Conservation (phyloP, 495 filamentous ascomycete genomes). For the Aspergillus indologenus region DNA sequence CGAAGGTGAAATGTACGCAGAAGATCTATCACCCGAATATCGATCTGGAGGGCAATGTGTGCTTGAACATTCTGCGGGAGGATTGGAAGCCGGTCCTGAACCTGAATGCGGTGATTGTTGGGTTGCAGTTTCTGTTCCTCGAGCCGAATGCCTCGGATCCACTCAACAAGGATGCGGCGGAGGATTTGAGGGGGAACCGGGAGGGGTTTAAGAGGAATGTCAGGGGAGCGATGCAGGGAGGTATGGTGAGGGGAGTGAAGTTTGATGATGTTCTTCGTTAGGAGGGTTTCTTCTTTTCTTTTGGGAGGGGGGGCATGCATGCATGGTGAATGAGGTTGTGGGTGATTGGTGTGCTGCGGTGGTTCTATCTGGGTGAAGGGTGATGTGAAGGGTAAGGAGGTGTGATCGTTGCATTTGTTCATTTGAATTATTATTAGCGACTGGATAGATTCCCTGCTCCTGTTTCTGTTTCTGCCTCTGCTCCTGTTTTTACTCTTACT, state of each 20-base stretch:
- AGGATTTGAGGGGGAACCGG: constrained; percentile 78
- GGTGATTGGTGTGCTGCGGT: neutral
- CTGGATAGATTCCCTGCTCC: constrained; percentile 28
- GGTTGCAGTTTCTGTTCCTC: constrained; percentile 92
- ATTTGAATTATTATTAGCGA: constrained; percentile 23
- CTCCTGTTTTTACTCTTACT: no score
- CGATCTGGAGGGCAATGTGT: constrained; percentile 95
- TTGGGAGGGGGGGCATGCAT: neutral
- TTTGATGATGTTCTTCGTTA: constrained; percentile 69
- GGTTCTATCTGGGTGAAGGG: no score
- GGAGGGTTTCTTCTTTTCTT: neutral
- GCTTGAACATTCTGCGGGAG: constrained; percentile 92
- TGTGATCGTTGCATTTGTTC: constrained; percentile 11
- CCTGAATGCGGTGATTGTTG: constrained; percentile 93
- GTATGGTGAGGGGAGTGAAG: constrained; percentile 62
- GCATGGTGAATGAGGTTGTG: neutral
- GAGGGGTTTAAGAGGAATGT: constrained; percentile 93
- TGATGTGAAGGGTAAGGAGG: neutral
- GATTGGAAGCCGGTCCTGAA: constrained; percentile 99
- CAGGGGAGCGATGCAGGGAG: constrained; percentile 74
- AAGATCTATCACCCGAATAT: constrained; percentile 99
- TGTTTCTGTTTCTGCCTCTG: neutral
- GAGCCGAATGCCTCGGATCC: constrained; percentile 96
- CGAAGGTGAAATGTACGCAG: constrained; percentile 95
- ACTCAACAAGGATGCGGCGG: constrained; percentile 96